These are phyloP conservation scores for Ophiorrhiza pumila DNA, from an alignment of 257 asterid genomes.

Conservation along the genomic window DNA sequence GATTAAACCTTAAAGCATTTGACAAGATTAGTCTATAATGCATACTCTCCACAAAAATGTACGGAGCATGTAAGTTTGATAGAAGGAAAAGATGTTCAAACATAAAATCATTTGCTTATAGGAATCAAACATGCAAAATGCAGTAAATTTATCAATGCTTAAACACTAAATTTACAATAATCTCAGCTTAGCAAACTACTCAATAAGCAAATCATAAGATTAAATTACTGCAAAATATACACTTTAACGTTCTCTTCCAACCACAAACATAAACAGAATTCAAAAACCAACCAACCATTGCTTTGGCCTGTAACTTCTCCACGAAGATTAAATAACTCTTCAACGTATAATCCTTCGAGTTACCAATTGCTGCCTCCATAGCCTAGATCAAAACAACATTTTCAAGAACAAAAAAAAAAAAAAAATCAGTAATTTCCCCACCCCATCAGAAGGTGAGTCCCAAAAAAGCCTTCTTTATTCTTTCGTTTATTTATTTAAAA, in stretches of 20 bases:
- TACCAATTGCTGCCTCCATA: slow-evolving; percentile 63
- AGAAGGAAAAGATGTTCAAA: not conserved
- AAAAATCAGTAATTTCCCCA: not conserved
- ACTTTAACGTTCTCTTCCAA: not conserved
- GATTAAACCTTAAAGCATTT: not conserved
- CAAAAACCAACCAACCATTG: slow-evolving; percentile 58
- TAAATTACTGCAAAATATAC: not conserved
- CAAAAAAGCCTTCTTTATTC: not conserved
- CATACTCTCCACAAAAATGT: not conserved
- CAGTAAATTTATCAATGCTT: not conserved
- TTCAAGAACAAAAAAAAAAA: not conserved
- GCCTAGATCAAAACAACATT: slow-evolving; percentile 42
- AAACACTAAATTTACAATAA: too few relatives aligned
- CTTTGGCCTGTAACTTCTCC: slow-evolving; percentile 61
- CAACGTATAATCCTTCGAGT: slow-evolving; percentile 71
- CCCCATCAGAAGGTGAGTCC: not conserved
- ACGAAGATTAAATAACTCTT: slow-evolving; percentile 62
- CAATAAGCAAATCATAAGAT: not conserved
- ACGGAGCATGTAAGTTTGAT: not conserved
- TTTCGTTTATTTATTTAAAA: not conserved
- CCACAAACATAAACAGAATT: not conserved
- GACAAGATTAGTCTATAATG: not conserved
- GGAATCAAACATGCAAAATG: not conserved
- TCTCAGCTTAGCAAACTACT: too few relatives aligned
- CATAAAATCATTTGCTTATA: not conserved